phyloP scores from a whole-genome alignment of 108 stramenopile species.

The Fistulifera solaris region DNA sequence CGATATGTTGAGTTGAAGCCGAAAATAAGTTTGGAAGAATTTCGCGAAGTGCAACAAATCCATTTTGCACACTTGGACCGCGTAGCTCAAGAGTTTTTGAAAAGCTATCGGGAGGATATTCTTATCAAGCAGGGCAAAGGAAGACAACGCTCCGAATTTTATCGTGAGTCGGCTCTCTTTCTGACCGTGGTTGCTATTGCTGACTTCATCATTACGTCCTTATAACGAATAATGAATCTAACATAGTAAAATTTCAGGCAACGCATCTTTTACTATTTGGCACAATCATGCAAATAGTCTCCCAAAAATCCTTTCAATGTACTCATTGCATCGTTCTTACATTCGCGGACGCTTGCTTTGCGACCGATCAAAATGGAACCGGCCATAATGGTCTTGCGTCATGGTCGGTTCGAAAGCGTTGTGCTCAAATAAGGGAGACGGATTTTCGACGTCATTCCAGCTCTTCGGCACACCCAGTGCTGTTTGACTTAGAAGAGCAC shows the following conservation, averaged over 20 bases:
- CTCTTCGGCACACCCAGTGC: neutral
- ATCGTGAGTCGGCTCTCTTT: conserved; percentile 58
- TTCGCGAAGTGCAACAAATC: conserved; percentile 60
- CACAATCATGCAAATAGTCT: too few relatives aligned
- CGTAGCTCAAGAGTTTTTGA: conserved; percentile 57
- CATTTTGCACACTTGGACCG: conserved; percentile 76
- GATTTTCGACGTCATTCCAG: too few relatives aligned
- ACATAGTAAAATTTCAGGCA: neutral
- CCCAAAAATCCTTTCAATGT: too few relatives aligned
- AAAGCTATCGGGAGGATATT: conserved; percentile 75
- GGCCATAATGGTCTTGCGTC: conserved; percentile 7
- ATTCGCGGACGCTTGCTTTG: conserved; percentile 1
- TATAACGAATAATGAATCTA: conserved; percentile 3
- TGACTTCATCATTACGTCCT: conserved; percentile 37
- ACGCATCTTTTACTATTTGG: too few relatives aligned
- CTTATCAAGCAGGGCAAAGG: conserved; percentile 72
- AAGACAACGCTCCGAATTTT: conserved; percentile 58
- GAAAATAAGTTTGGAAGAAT: conserved; percentile 75
- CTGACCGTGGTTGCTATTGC: conserved; percentile 57
- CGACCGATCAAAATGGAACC: conserved; percentile 2
- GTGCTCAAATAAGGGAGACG: neutral
- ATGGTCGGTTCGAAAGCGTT: neutral
- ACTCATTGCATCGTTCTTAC: neutral
- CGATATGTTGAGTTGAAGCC: conserved; percentile 83
- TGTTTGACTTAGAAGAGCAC: neutral